Conservation (phyloP, 2,329 filamentous ascomycete species). For the Phyllosticta citribraziliensis region DNA sequence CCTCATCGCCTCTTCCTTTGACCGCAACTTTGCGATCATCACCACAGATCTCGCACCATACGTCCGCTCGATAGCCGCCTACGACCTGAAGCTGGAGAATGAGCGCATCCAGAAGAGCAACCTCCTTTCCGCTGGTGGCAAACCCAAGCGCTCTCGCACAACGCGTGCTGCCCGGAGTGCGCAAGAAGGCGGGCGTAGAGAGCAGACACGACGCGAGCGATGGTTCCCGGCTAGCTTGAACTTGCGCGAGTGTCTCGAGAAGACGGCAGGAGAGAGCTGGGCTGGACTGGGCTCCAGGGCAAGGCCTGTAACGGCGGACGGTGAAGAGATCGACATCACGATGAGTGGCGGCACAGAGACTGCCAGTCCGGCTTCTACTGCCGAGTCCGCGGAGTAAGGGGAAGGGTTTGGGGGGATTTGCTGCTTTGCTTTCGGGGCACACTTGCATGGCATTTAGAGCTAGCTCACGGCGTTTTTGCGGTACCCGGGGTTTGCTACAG, state of each 20-base stretch:
- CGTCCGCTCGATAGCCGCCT: slow-evolving; percentile 72
- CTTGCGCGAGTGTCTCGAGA: slow-evolving; percentile 47
- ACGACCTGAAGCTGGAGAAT: slow-evolving; percentile 61
- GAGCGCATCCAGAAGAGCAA: slow-evolving; percentile 55
- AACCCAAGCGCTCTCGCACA: slow-evolving; percentile 52
- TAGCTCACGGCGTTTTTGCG: neutral
- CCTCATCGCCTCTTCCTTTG: slow-evolving; percentile 64
- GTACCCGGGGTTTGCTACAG: neutral
- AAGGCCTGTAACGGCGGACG: neutral
- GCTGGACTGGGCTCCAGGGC: slow-evolving; percentile 18
- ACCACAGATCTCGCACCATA: slow-evolving; percentile 77
- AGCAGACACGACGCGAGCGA: slow-evolving; percentile 55
- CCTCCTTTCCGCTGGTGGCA: slow-evolving; percentile 50
- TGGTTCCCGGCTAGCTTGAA: slow-evolving; percentile 61
- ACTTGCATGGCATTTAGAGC: neutral
- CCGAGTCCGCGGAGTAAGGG: neutral
- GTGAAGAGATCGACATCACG: neutral
- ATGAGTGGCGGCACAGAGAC: neutral
- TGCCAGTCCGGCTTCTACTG: neutral
- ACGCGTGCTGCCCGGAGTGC: slow-evolving; percentile 69
- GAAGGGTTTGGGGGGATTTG: neutral
- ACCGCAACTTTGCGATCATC: slow-evolving; percentile 57
- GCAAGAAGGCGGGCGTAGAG: slow-evolving; percentile 62
- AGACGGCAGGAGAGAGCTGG: slow-evolving; percentile 44
- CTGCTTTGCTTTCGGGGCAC: neutral